Percentiles rank a stretch among this genome's conserved stretches.
phyloP scores from a whole-genome alignment of 1,284 basidiomycete genomes.

The Irpex sp. region DNA sequence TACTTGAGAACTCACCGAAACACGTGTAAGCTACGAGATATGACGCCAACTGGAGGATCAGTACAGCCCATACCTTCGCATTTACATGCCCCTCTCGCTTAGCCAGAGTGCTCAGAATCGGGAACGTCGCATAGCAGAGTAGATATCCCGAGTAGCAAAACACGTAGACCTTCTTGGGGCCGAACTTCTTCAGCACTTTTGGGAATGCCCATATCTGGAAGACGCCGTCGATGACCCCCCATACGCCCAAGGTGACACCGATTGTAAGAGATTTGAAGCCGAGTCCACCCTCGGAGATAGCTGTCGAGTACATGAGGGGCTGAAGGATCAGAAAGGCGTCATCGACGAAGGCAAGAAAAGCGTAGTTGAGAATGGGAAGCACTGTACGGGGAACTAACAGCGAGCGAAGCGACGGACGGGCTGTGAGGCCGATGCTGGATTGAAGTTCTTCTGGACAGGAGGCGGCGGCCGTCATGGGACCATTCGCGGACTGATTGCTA shows the following conservation, averaged over 20 bases:
- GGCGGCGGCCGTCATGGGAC: background rate
- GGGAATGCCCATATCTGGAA: background rate
- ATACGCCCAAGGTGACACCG: background rate
- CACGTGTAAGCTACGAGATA: background rate
- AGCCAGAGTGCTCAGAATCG: background rate
- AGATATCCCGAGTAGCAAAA: background rate
- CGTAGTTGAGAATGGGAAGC: background rate
- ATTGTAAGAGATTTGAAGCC: background rate
- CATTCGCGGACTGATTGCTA: background rate
- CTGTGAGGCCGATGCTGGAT: background rate
- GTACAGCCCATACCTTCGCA: background rate
- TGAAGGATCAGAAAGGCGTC: background rate
- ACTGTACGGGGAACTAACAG: background rate
- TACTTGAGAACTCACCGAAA: background rate
- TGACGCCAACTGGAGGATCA: background rate
- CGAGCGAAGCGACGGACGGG: background rate
- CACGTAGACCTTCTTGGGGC: background rate
- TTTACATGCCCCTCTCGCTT: background rate
- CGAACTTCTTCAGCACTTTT: background rate
- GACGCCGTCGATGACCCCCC: background rate
- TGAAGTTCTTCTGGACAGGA: background rate
- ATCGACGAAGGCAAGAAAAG: background rate
- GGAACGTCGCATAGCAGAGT: background rate
- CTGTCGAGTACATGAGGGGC: background rate
- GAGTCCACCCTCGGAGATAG: background rate